phyloP scores from a whole-genome alignment of 345 rosid genomes.

The Salix suchowensis region DNA sequence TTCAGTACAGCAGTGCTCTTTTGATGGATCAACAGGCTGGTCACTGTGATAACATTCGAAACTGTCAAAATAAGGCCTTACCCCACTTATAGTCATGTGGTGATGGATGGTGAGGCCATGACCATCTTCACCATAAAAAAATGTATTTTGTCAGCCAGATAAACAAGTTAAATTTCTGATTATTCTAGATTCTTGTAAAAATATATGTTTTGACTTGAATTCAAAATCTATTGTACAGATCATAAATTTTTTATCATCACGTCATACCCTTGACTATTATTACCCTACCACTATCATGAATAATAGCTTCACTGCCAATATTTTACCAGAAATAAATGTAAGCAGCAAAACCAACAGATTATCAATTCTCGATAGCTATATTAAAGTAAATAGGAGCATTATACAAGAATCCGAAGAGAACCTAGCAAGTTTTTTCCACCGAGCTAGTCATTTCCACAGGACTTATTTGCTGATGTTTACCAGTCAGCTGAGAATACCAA shows the following conservation, averaged over 20 bases:
- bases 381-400: neutral
- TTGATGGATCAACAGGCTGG: neutral
- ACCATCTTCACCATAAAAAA: neutral
- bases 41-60: neutral
- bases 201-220: fast-evolving
- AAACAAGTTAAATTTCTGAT: too few species aligned
- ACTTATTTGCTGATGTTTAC: neutral
- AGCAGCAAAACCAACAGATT: neutral
- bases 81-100: too few species aligned
- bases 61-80: too few species aligned
- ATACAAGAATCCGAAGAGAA: neutral
- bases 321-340: neutral
- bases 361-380: neutral
- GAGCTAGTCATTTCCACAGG: neutral
- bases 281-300: neutral
- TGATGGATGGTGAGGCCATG: too few species aligned
- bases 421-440: neutral
- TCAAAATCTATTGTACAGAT: fast-evolving
- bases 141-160: too few species aligned
- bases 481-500: neutral
- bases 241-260: too few species aligned
- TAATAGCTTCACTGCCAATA: neutral
- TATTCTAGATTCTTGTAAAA: too few species aligned
- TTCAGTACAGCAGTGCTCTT: neutral
- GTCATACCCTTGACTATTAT: too few species aligned